Conservation (phyloP, 345 rosid species). For the Hibiscus syriacus region DNA sequence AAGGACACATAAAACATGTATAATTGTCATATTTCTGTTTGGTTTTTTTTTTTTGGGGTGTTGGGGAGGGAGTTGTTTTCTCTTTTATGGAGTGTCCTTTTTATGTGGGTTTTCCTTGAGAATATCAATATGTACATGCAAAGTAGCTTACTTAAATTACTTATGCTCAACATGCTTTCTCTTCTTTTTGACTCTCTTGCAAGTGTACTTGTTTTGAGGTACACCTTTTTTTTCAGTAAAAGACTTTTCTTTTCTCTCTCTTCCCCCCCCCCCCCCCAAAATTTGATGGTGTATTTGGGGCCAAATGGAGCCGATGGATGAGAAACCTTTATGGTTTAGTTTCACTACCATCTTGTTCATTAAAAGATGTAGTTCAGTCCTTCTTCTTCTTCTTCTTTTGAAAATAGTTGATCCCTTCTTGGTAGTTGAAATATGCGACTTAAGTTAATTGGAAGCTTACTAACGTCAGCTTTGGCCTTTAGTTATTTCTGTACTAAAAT, state of each 20-base stretch:
- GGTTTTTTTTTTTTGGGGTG: too few species aligned
- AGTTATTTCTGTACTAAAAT: too few species aligned
- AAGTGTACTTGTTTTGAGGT: background rate
- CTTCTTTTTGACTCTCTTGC: background rate
- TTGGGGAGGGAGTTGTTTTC: background rate
- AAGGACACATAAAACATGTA: background rate
- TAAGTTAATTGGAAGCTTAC: too few species aligned
- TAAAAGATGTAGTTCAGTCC: background rate
- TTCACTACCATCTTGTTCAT: background rate
- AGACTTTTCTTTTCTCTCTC: background rate
- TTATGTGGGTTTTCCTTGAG: background rate
- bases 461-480: too few species aligned
- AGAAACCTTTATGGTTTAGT: background rate
- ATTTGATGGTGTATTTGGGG: background rate
- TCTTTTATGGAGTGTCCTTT: background rate
- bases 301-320: background rate
- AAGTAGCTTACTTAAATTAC: background rate
- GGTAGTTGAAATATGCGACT: background rate
- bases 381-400: background rate
- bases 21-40: background rate
- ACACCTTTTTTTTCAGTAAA: background rate
- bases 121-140: background rate
- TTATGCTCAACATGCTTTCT: background rate
- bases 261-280: background rate
- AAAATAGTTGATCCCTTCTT: background rate